Percentiles rank a stretch among this genome's conserved stretches.
phyloP scores from a whole-genome alignment of 2,329 filamentous ascomycete species.

The Aspergillus bombycis region DNA sequence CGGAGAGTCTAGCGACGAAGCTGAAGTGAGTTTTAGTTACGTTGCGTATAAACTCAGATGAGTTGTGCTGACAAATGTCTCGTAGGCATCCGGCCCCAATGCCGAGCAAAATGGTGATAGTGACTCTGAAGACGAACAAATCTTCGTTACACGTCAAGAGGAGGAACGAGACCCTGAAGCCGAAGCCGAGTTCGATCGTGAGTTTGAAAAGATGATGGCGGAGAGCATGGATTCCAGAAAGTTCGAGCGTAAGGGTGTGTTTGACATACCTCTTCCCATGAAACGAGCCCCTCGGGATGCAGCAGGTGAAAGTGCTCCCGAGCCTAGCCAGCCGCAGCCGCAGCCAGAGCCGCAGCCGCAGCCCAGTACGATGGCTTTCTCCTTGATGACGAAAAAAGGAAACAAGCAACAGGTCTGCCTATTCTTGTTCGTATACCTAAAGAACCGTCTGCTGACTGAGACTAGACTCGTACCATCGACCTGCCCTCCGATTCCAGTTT shows the following conservation, averaged over 20 bases:
- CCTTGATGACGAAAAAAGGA: conserved; percentile 90
- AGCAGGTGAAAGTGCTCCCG: conserved; percentile 42
- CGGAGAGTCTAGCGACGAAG: conserved; percentile 53
- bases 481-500: conserved; percentile 86
- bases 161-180: conserved; percentile 90
- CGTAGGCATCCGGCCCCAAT: conserved; percentile 48
- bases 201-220: conserved; percentile 97
- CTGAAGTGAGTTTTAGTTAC: conserved; percentile 44
- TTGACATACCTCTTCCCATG: conserved; percentile 97
- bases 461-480: conserved; percentile 84
- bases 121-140: conserved; percentile 79
- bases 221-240: conserved; percentile 95
- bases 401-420: conserved; percentile 82
- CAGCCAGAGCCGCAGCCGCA: conserved; percentile 36
- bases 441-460: conserved; percentile 20
- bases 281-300: conserved; percentile 68
- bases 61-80: background rate
- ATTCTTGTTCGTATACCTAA: background rate
- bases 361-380: conserved; percentile 86
- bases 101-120: conserved; percentile 49
- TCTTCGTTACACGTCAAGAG: conserved; percentile 87
- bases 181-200: conserved; percentile 95
- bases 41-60: background rate
- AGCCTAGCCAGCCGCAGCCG: conserved; percentile 36
- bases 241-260: conserved; percentile 90